A percentile compares a stretch with the other conserved stretches of the same genome.
Evolutionary conservation across 148 eudicot species (phyloP).

Genomic region (Diospyros lotus): DNA sequence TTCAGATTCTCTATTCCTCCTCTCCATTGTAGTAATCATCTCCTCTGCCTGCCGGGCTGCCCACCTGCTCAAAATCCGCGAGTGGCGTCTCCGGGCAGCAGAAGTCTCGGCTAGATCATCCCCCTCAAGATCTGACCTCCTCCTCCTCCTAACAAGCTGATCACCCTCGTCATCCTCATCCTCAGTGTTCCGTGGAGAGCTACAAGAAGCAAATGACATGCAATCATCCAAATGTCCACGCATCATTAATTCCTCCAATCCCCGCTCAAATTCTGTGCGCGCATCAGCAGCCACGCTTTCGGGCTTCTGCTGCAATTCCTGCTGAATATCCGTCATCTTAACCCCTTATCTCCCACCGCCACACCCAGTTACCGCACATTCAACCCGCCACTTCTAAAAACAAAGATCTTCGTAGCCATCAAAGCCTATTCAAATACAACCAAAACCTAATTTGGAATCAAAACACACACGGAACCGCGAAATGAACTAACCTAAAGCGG

Average conservation of each 20-base stretch:
- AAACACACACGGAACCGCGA: too few relatives aligned
- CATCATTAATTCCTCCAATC: constrained; percentile 67
- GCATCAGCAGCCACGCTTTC: constrained; percentile 49
- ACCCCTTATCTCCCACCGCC: constrained; percentile 20
- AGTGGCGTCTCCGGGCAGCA: constrained; percentile 88
- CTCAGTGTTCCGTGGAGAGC: constrained; percentile 63
- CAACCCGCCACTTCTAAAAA: constrained; percentile 9
- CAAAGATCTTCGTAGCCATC: not conserved
- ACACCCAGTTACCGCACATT: constrained; percentile 8
- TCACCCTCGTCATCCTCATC: constrained; percentile 82
- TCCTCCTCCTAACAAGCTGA: constrained; percentile 76
- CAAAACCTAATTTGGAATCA: too few relatives aligned
- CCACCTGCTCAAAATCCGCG: constrained; percentile 80
- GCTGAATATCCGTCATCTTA: constrained; percentile 63
- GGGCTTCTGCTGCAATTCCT: constrained; percentile 66
- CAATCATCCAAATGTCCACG: constrained; percentile 77
- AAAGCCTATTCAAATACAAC: too few relatives aligned
- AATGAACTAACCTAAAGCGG: too few relatives aligned
- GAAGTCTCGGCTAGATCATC: constrained; percentile 96
- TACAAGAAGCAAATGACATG: constrained; percentile 80
- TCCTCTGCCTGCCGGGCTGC: constrained; percentile 79
- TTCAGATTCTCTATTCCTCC: constrained; percentile 14
- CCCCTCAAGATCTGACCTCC: constrained; percentile 87
- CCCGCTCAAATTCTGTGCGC: constrained; percentile 65
- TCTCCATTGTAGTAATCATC: constrained; percentile 22